Base-by-base conservation (phyloP, 345 rosid genomes). In the Ceriops decandra region DNA sequence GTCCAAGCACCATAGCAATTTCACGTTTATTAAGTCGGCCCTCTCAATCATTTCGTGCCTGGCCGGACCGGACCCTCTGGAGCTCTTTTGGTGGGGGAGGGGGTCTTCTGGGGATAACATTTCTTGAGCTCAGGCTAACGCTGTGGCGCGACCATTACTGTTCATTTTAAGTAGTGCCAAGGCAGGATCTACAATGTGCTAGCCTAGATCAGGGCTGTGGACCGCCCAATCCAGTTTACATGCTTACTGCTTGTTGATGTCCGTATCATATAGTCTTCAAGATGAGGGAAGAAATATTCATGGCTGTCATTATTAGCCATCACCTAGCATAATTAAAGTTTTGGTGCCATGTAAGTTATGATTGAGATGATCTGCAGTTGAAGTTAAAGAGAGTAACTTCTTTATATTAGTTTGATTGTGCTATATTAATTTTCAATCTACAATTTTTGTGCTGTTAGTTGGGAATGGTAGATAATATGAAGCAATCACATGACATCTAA, bases 281-380 rank as follows among this genome's bases (percentile, higher is more conserved):
- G 13, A 8, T 0, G 1, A 19, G 64, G 26, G 5, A n/a, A 52
- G 7, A 49, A 36, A 19, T 10, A 35, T 46, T 54, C 27, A 59
- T 35, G 66, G 54, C 54, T 35, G 71, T 42, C 64, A 75, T 73
- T 49, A 69, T 72, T 64, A 76, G 54, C 67, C 77, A 80, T 68
- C 81, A 66, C 26, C 75, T 63, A 74, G 53, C 70, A 82, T 75
- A 82, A 81, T 84, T 77, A 86, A 84, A 82, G 85, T 77, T 86
- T 82, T 84, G 87, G 88, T 82, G 81, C 56, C 82, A 79, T 82
- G 69, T 21, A 75, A 73, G 81, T 86, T 86, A 82, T 84, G 84
- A 83, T 80, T 83, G 69, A 68, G 54, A 62, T 60, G 67, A 76
- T 75, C 85, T 53, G 74, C 90, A 58, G 62, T 78, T 86, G 83